Conservation (phyloP, 257 asterid genomes). For the Capsicum baccatum region DNA sequence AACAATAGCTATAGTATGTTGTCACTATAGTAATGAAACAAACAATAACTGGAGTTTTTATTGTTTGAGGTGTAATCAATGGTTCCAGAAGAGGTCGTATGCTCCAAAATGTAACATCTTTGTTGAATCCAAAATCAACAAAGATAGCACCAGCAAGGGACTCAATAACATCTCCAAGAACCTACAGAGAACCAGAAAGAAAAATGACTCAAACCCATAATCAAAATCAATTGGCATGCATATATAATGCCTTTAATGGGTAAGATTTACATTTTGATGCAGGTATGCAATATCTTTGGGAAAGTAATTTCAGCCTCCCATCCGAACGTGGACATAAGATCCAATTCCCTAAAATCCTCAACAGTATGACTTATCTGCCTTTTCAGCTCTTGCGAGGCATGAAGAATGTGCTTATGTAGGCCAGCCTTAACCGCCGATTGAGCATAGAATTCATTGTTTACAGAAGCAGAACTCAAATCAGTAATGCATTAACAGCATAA, state of each 20-base stretch:
- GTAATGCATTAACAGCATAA: conserved; percentile 63
- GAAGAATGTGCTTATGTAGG: conserved; percentile 68
- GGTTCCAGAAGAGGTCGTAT: conserved; percentile 84
- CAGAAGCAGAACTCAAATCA: conserved; percentile 82
- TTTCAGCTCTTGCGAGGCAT: conserved; percentile 67
- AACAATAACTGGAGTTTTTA: conserved; percentile 54
- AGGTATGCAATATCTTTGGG: conserved; percentile 63
- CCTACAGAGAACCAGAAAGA: conserved; percentile 43
- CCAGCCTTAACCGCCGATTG: conserved; percentile 58
- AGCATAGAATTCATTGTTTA: conserved; percentile 78
- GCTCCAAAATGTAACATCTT: conserved; percentile 54
- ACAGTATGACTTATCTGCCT: conserved; percentile 48
- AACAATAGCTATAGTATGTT: too few species aligned
- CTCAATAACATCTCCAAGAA: conserved; percentile 81
- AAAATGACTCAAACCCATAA: neutral
- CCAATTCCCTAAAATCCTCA: conserved; percentile 29
- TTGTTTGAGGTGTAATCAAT: conserved; percentile 62
- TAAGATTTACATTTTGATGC: too few species aligned
- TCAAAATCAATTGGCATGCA: too few species aligned
- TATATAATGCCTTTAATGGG: neutral
- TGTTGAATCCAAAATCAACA: conserved; percentile 67
- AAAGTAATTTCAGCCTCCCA: conserved; percentile 65
- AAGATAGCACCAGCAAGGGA: conserved; percentile 79
- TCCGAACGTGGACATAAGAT: conserved; percentile 56
- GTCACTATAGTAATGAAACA: too few species aligned